Percentiles rank a stretch among this genome's conserved stretches.
Conservation (phyloP, 352 stramenopile species). For the Globisporangium paddicum region DNA sequence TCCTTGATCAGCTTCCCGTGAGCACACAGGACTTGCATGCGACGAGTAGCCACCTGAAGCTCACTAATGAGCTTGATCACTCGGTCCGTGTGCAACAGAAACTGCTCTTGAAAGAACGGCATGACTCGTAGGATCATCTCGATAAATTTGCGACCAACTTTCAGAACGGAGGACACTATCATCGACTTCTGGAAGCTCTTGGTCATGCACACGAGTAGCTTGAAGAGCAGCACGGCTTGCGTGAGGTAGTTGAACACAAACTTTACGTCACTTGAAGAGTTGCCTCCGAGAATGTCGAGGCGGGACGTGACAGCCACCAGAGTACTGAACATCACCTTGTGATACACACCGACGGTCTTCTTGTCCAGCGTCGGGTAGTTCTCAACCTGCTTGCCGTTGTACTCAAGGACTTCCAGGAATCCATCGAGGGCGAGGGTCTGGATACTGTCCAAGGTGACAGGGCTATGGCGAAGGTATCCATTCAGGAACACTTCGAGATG, state of each 20-base stretch:
- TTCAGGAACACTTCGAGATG: constrained; percentile 35
- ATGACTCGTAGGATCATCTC: constrained; percentile 44
- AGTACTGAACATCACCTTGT: constrained; percentile 43
- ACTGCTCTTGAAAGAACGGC: constrained; percentile 53
- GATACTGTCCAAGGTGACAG: constrained; percentile 38
- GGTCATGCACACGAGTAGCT: constrained; percentile 53
- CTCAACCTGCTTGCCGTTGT: constrained; percentile 14
- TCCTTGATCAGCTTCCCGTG: constrained; percentile 64
- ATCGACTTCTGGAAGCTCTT: constrained; percentile 51
- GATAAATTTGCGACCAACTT: constrained; percentile 45
- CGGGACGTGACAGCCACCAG: constrained; percentile 32
- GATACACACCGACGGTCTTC: constrained; percentile 42
- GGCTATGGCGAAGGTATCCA: constrained; percentile 33
- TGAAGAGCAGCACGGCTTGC: constrained; percentile 52
- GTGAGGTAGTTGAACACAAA: constrained; percentile 49
- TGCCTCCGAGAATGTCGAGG: constrained; percentile 25
- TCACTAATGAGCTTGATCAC: constrained; percentile 50
- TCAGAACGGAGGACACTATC: constrained; percentile 49
- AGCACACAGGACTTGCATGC: constrained; percentile 58
- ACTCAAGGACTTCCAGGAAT: constrained; percentile 36
- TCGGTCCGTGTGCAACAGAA: constrained; percentile 33
- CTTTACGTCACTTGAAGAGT: constrained; percentile 14
- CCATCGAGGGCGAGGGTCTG: constrained; percentile 40
- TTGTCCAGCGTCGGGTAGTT: constrained; percentile 44
- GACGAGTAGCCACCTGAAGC: constrained; percentile 52